Percentiles rank a stretch among this genome's conserved stretches.
Evolutionary conservation across 73 alveolate species (phyloP).

Genomic region (Tetrahymena elliotti): DNA sequence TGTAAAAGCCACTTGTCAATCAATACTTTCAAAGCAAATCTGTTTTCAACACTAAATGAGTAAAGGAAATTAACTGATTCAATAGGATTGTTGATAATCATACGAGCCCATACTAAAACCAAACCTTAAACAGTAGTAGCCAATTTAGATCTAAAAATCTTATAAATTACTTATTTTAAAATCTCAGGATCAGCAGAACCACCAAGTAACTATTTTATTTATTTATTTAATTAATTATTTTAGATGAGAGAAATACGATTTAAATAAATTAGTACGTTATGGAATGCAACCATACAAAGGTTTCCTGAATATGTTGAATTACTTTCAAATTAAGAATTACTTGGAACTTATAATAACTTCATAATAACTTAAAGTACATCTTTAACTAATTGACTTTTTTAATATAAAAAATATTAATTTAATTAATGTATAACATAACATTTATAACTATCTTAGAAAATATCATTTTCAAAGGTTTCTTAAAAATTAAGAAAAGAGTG

Average conservation of each 20-base stretch:
- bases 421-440: too few relatives aligned
- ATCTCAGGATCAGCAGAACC: conserved; percentile 31
- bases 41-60: conserved; percentile 79
- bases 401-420: neutral
- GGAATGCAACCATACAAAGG: conserved; percentile 27
- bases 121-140: conserved; percentile 92
- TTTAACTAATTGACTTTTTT: conserved; percentile 13
- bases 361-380: conserved; percentile 32
- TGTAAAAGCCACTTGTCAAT: conserved; percentile 95
- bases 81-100: conserved; percentile 79
- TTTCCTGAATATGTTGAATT: conserved; percentile 33
- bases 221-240: neutral
- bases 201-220: neutral
- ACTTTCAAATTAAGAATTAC: conserved; percentile 29
- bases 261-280: neutral
- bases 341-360: conserved; percentile 31
- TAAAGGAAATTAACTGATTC: conserved; percentile 82
- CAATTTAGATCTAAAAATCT: conserved; percentile 89
- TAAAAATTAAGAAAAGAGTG: neutral
- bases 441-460: too few relatives aligned
- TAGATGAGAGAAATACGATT: neutral
- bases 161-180: conserved; percentile 42
- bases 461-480: neutral
- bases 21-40: conserved; percentile 85
- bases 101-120: conserved; percentile 87